Evolutionary conservation across 805 yeast genomes (phyloP), one percentile per base, ranked within the genome.

Genomic region (baker's yeast (Saccharomyces cerevisiae)): DNA sequence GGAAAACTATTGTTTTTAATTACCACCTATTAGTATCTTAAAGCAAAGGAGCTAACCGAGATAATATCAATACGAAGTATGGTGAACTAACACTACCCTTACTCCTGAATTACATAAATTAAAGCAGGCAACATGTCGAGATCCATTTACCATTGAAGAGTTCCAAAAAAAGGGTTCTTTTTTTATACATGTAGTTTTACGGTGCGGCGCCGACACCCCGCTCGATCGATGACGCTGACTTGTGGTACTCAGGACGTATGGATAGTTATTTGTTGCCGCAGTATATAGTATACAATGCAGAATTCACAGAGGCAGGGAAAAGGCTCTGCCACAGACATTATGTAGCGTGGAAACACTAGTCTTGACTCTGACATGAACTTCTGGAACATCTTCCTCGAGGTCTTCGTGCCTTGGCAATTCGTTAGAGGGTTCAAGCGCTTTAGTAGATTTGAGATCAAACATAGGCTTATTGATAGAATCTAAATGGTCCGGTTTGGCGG

Each of bases 331-430:
- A 50, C 69, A 67, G 4, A 71, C 62, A 55, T 77, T 77, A 55
- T 77, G 80, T 31, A 75, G 62, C 29, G 66, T 62, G 4, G 74
- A 67, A 4, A 68, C 69, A 13, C 76, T 77, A 0, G 79, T 76
- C 50, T 73, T 69, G 13, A 76, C 75, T 22, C 78, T 65, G 13
- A 76, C 70, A 52, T 76, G 78, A n/a, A 61, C 65, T 51, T 74
- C 76, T 24, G 66, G 70, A 21, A 51, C 57, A 17, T 57, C 61
- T 26, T 55, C 58, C 22, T 52, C 55, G 22, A 36, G 24, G 32
- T 24, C 41, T 32, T 49, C 28, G 24, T 24, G 30, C 36, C 46
- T n/a, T 32, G 41, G 29, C 14, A 10, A 22, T 41, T 29, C 28
- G 14, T 32, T 27, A 41, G 36, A 6, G 24, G 27, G 11, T 36